These are phyloP conservation scores for Puccinia horiana DNA, from an alignment of 1,284 basidiomycete species.

Conservation along the genomic window DNA sequence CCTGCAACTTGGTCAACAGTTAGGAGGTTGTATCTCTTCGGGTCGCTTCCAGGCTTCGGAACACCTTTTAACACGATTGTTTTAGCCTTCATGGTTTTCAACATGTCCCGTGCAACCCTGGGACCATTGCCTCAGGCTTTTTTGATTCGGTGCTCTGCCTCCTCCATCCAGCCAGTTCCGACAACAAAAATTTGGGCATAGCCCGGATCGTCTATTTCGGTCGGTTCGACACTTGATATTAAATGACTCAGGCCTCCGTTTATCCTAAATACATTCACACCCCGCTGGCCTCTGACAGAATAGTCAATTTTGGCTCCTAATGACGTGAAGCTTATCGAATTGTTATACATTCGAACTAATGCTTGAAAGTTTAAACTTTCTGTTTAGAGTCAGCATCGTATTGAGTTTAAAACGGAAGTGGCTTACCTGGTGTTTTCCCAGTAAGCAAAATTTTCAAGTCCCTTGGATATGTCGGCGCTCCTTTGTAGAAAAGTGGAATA, in stretches of 20 bases:
- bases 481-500: too few relatives aligned
- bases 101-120: background rate
- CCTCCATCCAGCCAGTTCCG: background rate
- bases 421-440: too few relatives aligned
- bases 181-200: conserved; percentile 25
- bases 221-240: background rate
- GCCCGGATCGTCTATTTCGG: background rate
- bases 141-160: background rate
- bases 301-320: background rate
- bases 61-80: background rate
- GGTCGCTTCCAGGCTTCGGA: background rate
- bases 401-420: too few relatives aligned
- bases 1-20: background rate
- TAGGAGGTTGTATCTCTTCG: background rate
- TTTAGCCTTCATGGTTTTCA: background rate
- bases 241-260: background rate
- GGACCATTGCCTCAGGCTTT: background rate
- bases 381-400: too few relatives aligned
- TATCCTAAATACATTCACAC: background rate
- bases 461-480: too few relatives aligned
- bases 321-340: conserved; percentile 10
- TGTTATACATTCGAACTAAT: conserved; percentile 12
- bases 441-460: too few relatives aligned
- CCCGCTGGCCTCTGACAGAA: background rate
- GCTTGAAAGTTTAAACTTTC: background rate